Base-by-base conservation (phyloP, 176 grass and related monocot species). In the Dendrocalamus sinicus region DNA sequence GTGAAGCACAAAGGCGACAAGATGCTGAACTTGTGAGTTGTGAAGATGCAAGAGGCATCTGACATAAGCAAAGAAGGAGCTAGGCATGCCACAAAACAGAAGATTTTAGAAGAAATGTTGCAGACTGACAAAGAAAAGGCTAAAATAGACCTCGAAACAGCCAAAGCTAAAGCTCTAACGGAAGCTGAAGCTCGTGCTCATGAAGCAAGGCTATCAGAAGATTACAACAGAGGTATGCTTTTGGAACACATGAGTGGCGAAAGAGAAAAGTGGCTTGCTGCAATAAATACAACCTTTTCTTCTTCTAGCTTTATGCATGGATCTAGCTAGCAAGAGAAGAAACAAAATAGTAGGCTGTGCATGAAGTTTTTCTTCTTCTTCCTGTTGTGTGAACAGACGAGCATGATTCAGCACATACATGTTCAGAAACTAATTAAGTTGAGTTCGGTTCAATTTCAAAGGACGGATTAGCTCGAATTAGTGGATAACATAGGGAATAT, bases 191-290 rank as follows among this genome's bases (percentile, higher is more conserved):
- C 71, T 77, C 61, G 73, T 54, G 86, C 77, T 62, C 84, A 46
- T 84, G 82, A 92, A 75, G 55, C 69, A 66, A 85, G 48, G 63
- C 23, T 87, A 13, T 77, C 80, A 76, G 93, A 99, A 88, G 97
- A 93, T 60, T 2, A 91, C 51, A 82, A 90, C 15, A 90, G 24
- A 79, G 88, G 58, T 40, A 88, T 92, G 82, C 76, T 99, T 75
- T 1, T 92, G 30, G 92, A 94, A 76, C 46, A 15, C 28, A 66
- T 99, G 86, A 89, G 68, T 58, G 92, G 86, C 11, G 97, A 99
- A 82, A 92, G 66, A 81, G 92, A 99, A 32, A 99, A 99, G 72
- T 99, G 94, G 97, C 58, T 99, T 45, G 87, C 92, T 88, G 94
- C 97, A 65, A 88, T 99, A 79, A 99, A 99, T 84, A 73, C 92